Percentiles rank a stretch among this genome's conserved stretches.
phyloP scores from a whole-genome alignment of 2,329 filamentous ascomycete genomes.

The Paecilomyces sp. region DNA sequence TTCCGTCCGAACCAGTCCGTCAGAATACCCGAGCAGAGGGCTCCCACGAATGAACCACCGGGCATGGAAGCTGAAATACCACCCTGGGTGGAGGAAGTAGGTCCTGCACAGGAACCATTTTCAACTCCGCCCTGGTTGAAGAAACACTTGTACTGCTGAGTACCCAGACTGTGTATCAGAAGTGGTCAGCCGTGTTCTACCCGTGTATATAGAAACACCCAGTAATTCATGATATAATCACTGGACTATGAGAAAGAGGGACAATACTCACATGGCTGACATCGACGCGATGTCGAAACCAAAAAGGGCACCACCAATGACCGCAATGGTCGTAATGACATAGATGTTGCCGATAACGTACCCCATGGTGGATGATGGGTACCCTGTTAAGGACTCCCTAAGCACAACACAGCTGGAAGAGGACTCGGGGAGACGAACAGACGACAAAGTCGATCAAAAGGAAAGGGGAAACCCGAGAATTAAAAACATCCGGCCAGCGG shows the following conservation, averaged over 20 bases:
- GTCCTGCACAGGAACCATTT: conserved; percentile 38
- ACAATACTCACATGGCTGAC: conserved; percentile 45
- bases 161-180: conserved; percentile 44
- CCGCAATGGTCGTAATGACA: conserved; percentile 51
- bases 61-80: conserved; percentile 69
- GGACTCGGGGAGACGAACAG: neutral
- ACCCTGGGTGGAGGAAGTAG: conserved; percentile 51
- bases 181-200: neutral
- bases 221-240: neutral
- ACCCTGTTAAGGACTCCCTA: neutral
- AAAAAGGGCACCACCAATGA: conserved; percentile 62
- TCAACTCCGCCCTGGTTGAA: conserved; percentile 50
- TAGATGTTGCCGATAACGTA: conserved; percentile 49
- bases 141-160: conserved; percentile 62
- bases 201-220: neutral
- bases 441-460: neutral
- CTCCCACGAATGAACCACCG: conserved; percentile 61
- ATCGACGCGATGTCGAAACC: conserved; percentile 75
- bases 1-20: conserved; percentile 52
- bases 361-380: neutral
- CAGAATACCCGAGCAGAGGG: conserved; percentile 47
- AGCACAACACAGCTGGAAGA: neutral
- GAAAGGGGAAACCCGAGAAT: neutral
- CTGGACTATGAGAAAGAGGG: no score
- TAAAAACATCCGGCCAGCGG: neutral